Evolutionary conservation across 148 eudicot species (phyloP), one percentile per base, ranked within the genome.

Genomic region (Rhododendron kiyosumense): DNA sequence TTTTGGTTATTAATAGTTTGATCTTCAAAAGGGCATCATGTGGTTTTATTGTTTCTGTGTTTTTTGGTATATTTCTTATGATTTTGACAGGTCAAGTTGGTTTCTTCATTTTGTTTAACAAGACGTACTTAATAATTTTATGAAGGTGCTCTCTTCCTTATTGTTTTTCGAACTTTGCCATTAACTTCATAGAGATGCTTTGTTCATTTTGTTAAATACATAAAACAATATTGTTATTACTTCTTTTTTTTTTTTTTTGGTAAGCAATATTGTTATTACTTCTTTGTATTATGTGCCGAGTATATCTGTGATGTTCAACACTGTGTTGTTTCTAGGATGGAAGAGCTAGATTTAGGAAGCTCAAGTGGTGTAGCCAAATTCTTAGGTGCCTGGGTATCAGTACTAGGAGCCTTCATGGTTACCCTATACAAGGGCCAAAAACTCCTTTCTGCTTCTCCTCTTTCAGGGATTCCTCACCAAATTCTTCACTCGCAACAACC

Each of bases 371-470:
- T 71, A 24, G 34, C 85, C 48, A 91, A 91, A 79, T 61, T 87
- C 51, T 12, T 86, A 49, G 92, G 91, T 49, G 88, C 91, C 6
- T 3, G 79, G 13, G 34, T 89, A 28, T 89, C 91, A 77, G 86
- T 91, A 51, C 36, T 79, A 36, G 92, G 91, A 10, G 92, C 92
- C 32, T 69, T 89, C 79, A 46, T 85, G 59, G 85, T 91, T 26
- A 85, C 87, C 4, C 87, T 89, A 22, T 91, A 89, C 36, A 79
- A 85, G 79, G 93, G 93, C 14, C 83, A 85, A 12, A 52, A 84
- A 41, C 54, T 84, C 24, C 22, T 26, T 0, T 8, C 9, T 2
- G 4, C 52, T 76, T 15, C 3, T 24, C n/a, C 81, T 5, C 15
- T 26, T 65, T 9, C 15, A 26, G 32, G n/a, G 32, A 65, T 26